phyloP scores from a whole-genome alignment of 257 asterid genomes.

The Ligustrum vulgare region DNA sequence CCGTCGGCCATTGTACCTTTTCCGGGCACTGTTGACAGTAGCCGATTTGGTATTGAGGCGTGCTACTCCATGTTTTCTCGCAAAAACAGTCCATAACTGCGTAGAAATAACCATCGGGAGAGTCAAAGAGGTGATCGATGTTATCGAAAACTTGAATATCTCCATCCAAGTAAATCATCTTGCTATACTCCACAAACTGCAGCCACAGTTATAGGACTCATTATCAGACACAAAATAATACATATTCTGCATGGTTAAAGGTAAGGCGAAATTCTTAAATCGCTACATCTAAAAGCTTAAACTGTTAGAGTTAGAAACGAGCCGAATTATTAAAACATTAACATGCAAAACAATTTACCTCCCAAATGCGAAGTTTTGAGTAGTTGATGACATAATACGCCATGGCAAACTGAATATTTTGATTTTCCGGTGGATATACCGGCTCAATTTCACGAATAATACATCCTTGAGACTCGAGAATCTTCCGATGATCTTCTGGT shows the following conservation, averaged over 20 bases:
- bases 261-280: neutral
- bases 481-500: conserved; percentile 33
- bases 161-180: conserved; percentile 33
- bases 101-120: conserved; percentile 18
- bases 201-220: neutral
- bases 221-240: no score
- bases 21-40: conserved; percentile 26
- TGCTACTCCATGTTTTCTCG: conserved; percentile 20
- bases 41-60: conserved; percentile 23
- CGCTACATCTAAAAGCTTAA: neutral
- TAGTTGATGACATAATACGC: conserved; percentile 40
- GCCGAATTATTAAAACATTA: no score
- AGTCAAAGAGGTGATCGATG: conserved; percentile 24
- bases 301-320: no score
- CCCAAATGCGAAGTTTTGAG: conserved; percentile 44
- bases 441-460: conserved; percentile 34
- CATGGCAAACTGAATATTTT: conserved; percentile 33
- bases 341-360: conserved; percentile 18
- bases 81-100: conserved; percentile 30
- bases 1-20: conserved; percentile 9
- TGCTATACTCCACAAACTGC: conserved; percentile 29
- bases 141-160: conserved; percentile 27
- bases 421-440: conserved; percentile 32
- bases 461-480: conserved; percentile 35
- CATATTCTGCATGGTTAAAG: neutral